A percentile compares a stretch with the other conserved stretches of the same genome.
Evolutionary conservation across 106 monocot genomes (phyloP).

Genomic region (Platanthera guangdongensis): DNA sequence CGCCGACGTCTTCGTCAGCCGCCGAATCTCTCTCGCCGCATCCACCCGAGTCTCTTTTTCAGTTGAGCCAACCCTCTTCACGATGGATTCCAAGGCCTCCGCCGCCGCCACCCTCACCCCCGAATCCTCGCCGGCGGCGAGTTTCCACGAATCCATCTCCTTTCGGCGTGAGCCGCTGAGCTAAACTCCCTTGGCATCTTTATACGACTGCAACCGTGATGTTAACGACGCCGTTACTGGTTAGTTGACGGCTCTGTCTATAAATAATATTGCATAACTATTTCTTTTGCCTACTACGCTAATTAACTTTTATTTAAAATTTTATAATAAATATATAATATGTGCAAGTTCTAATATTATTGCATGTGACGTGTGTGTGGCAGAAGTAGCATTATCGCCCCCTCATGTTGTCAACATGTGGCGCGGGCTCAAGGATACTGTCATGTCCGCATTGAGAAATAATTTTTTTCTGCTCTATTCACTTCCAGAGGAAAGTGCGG

Average conservation of each 20-base stretch:
- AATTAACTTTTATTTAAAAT: no score
- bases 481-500: no score
- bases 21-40: slow-evolving; percentile 36
- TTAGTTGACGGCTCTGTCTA: neutral
- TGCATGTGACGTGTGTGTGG: no score
- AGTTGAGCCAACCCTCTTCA: slow-evolving; percentile 10
- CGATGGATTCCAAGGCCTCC: slow-evolving; percentile 17
- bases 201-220: neutral
- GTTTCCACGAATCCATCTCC: neutral
- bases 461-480: no score
- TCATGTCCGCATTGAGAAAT: no score
- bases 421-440: no score
- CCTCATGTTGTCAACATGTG: no score
- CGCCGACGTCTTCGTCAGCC: slow-evolving; percentile 54
- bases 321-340: no score
- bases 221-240: neutral
- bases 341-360: no score
- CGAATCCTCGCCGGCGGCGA: slow-evolving; percentile 1
- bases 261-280: no score
- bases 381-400: no score
- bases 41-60: slow-evolving; percentile 18
- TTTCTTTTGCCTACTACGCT: no score
- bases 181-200: neutral
- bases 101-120: slow-evolving; percentile 5
- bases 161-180: neutral